Evolutionary conservation across 805 yeast genomes (phyloP), one percentile per base, ranked within the genome.

Genomic region (Candida yuanshanica): DNA sequence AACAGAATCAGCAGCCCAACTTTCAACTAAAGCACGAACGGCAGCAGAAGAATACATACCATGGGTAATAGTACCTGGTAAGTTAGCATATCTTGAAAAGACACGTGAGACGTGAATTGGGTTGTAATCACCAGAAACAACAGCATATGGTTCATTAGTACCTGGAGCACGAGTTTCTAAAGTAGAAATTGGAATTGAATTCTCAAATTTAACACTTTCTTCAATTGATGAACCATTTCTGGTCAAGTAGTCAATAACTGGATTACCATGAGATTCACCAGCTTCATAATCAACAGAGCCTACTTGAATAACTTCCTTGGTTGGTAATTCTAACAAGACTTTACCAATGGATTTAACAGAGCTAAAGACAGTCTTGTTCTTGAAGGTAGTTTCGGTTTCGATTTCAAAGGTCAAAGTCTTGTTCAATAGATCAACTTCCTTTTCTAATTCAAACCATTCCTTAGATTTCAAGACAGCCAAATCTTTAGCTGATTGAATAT

Each of bases 1-100:
- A 55, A 87, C 90, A 65, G 93, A 89, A 65, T 89, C 90, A 49
- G 99, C 99, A 49, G 99, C 99, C 88, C 96, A 90, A 65, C 87
- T 85, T 71, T 93, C 99, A 53, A 93, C 96, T 61, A 89, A 76
- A 25, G 95, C 79, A 72, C 99, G 83, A 53, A 90, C 91, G 48
- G 95, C 77, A 47, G 97, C 99, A 60, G 95, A 85, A 17, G 97
- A 86, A 75, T 79, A 95, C 99, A 93, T 95, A 63, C 99, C 99
- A 60, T 95, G 99, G 27, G 99, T 93, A 58, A 93, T 93, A 29
- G 98, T 93, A 52, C 99, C 99, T 45, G 96, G 96, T 59, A 93
- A 74, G 58, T 80, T 80, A 35, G 96, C 98, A 62, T 93, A 93
- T 48, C 80, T 75, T 42, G 99, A 90, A 67, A 93, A 93, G 38